Conservation (phyloP, 176 grass and related monocot genomes). For the Melocanna baccifera region DNA sequence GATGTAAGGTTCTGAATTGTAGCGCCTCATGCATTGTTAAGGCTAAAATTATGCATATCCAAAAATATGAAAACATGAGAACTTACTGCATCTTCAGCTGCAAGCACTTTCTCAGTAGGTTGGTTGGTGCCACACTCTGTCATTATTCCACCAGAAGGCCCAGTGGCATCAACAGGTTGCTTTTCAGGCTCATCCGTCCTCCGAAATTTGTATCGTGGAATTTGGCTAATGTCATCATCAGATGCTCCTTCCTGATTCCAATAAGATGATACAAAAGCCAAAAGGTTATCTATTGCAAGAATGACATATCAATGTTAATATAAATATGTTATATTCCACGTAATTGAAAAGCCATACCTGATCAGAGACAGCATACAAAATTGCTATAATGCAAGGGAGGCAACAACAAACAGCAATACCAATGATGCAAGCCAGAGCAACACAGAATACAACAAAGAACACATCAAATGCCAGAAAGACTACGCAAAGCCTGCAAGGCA, state of each 20-base stretch:
- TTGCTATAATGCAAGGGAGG: conserved; percentile 93
- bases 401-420: conserved; percentile 96
- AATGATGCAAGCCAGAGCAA: conserved; percentile 84
- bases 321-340: neutral
- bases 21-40: neutral
- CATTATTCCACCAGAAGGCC: conserved; percentile 68
- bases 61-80: conserved; percentile 1
- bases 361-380: conserved; percentile 80
- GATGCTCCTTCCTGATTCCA: conserved; percentile 84
- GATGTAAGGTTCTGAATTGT: neutral
- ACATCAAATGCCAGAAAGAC: conserved; percentile 94
- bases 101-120: conserved; percentile 64
- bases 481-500: conserved; percentile 69
- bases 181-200: conserved; percentile 50
- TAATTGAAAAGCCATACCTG: conserved; percentile 57
- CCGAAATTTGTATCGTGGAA: conserved; percentile 73
- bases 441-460: conserved; percentile 91
- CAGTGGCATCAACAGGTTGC: conserved; percentile 23
- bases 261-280: neutral
- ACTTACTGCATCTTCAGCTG: conserved; percentile 80
- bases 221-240: conserved; percentile 79
- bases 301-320: neutral
- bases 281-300: conserved; percentile 20
- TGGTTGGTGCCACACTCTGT: conserved; percentile 63
- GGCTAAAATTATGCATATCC: neutral